A percentile compares a stretch with the other conserved stretches of the same genome.
Conservation (phyloP, 192 early-diverging fungal genomes). For the Backusella morwellensis region DNA sequence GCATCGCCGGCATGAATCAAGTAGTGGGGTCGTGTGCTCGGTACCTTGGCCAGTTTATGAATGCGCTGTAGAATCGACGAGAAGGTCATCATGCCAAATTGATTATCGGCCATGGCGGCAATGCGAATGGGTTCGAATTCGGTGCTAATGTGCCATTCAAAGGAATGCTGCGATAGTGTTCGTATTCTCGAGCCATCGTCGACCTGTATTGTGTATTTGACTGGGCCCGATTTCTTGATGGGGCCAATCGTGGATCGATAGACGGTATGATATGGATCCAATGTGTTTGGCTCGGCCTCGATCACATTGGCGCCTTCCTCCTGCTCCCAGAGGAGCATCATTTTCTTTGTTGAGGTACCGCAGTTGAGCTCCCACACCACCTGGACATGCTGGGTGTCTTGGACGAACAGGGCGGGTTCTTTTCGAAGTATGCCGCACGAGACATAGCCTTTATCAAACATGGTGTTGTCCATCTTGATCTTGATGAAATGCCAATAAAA, state of each 20-base stretch:
- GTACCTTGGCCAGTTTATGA: background rate
- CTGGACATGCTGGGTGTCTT: constrained; percentile 43
- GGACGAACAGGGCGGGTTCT: constrained; percentile 51
- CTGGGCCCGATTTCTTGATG: constrained; percentile 10
- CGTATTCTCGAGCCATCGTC: constrained; percentile 15
- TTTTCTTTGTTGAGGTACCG: constrained; percentile 39
- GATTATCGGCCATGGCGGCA: constrained; percentile 46
- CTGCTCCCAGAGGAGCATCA: constrained; percentile 30
- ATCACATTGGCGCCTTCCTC: background rate
- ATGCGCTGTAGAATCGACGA: constrained; percentile 29
- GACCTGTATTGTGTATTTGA: constrained; percentile 16
- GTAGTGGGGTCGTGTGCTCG: constrained; percentile 41
- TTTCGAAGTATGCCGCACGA: constrained; percentile 51
- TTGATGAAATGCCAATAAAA: constrained; percentile 24
- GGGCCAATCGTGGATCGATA: constrained; percentile 40
- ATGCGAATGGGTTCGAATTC: constrained; percentile 37
- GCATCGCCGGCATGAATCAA: constrained; percentile 72
- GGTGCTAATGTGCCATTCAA: constrained; percentile 29
- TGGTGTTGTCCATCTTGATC: constrained; percentile 47
- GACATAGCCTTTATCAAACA: constrained; percentile 45
- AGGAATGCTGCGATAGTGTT: constrained; percentile 28
- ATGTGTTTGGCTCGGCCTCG: constrained; percentile 11
- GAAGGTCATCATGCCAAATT: constrained; percentile 47
- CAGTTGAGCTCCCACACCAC: constrained; percentile 61
- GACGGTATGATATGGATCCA: constrained; percentile 36